Conservation (phyloP, 306 rosid genomes). For the Carpinus viminea region DNA sequence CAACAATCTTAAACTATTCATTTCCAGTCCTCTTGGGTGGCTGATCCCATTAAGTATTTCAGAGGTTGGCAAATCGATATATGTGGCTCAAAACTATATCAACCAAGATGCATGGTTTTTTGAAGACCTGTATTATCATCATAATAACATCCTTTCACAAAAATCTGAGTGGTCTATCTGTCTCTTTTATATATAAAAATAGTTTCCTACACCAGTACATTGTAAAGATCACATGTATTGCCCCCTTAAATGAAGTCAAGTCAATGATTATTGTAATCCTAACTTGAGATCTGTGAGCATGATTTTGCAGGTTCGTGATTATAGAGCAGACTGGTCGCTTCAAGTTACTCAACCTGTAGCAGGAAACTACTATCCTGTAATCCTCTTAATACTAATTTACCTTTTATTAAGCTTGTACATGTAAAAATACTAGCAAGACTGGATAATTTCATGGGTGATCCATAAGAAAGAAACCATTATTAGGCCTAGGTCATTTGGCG, state of each 20-base stretch:
- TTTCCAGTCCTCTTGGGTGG: background rate
- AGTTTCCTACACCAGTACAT: background rate
- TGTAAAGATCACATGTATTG: background rate
- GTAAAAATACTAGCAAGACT: background rate
- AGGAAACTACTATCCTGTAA: slow-evolving; percentile 96
- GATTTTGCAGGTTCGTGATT: slow-evolving; percentile 67
- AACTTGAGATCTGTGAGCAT: slow-evolving; percentile 15
- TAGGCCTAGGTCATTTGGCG: background rate
- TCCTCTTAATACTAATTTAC: background rate
- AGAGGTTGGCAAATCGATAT: background rate
- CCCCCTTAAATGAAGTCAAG: background rate
- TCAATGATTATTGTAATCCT: slow-evolving; percentile 2
- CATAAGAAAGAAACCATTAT: too few species aligned
- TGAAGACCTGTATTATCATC: background rate
- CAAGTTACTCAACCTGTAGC: slow-evolving; percentile 77
- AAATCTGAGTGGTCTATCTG: background rate
- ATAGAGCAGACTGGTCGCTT: slow-evolving; percentile 81
- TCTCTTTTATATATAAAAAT: background rate
- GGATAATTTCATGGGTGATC: background rate
- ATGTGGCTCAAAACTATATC: background rate
- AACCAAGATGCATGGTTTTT: background rate
- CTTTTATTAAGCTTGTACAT: background rate
- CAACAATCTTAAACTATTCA: background rate
- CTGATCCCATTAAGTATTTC: background rate
- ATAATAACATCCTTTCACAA: background rate